Evolutionary conservation across 306 rosid genomes (phyloP).

Genomic region (Cicer yamashitae): DNA sequence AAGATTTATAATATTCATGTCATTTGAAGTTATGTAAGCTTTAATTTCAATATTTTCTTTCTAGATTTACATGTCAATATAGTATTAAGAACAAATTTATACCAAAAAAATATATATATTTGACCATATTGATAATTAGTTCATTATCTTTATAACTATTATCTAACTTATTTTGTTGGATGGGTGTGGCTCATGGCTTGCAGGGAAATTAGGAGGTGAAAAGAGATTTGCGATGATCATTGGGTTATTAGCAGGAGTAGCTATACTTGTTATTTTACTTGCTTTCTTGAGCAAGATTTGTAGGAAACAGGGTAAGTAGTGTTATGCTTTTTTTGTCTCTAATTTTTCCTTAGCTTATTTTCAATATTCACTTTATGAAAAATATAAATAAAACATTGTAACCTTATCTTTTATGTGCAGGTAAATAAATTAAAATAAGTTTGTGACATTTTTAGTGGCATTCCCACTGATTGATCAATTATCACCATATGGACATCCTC

Average conservation of each 20-base stretch:
- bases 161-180: neutral
- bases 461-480: conserved; percentile 16
- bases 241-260: conserved; percentile 81
- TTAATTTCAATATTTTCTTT: neutral
- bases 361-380: neutral
- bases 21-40: neutral
- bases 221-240: conserved; percentile 80
- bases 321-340: neutral
- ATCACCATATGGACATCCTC: neutral
- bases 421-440: conserved; percentile 54
- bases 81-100: too few relatives aligned
- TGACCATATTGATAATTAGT: too few relatives aligned
- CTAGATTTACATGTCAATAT: neutral
- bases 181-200: neutral
- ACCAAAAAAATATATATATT: too few relatives aligned
- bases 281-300: conserved; percentile 65
- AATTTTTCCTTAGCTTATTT: neutral
- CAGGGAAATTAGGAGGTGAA: conserved; percentile 69
- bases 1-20: neutral
- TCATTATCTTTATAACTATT: too few relatives aligned
- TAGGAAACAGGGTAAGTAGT: conserved; percentile 52
- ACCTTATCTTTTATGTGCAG: conserved; percentile 55
- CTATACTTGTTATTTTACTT: conserved; percentile 70
- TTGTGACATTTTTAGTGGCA: conserved; percentile 32
- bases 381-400: too few relatives aligned